Evolutionary conservation across 176 grass and related monocot genomes (phyloP).

Genomic region (Oryza brachyantha): DNA sequence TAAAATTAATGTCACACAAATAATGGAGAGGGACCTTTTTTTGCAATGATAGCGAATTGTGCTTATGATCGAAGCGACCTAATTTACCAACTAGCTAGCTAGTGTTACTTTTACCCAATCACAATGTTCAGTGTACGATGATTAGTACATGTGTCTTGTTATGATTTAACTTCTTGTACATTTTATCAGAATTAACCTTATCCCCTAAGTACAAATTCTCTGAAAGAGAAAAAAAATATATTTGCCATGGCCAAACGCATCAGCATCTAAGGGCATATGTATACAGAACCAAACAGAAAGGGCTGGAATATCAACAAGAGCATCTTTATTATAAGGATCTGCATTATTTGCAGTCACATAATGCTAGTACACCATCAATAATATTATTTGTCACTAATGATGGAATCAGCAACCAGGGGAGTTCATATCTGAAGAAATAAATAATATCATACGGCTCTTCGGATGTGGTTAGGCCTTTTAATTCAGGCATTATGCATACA

Average conservation of each 20-base stretch:
- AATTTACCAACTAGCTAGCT: not conserved
- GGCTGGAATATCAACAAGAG: not conserved
- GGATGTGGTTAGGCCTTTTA: not conserved
- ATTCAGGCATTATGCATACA: not conserved
- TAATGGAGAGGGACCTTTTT: not conserved
- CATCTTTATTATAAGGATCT: constrained; percentile 1
- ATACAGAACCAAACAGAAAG: not conserved
- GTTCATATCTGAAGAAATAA: not conserved
- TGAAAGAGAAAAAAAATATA: not conserved
- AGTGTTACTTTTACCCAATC: not conserved
- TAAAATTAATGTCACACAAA: not conserved
- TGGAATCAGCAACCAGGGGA: not conserved
- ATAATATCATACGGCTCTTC: not conserved
- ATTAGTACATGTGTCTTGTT: not conserved
- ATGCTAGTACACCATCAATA: not conserved
- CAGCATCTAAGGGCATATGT: not conserved
- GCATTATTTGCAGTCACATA: not conserved
- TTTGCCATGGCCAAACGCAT: not conserved
- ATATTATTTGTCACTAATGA: not conserved
- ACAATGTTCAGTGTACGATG: not conserved
- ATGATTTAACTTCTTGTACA: not conserved
- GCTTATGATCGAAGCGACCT: not conserved
- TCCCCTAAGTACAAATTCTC: not conserved
- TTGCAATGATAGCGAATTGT: not conserved
- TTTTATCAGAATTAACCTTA: not conserved